Base-by-base conservation (phyloP, 805 yeast species). In the Candida caryicola region DNA sequence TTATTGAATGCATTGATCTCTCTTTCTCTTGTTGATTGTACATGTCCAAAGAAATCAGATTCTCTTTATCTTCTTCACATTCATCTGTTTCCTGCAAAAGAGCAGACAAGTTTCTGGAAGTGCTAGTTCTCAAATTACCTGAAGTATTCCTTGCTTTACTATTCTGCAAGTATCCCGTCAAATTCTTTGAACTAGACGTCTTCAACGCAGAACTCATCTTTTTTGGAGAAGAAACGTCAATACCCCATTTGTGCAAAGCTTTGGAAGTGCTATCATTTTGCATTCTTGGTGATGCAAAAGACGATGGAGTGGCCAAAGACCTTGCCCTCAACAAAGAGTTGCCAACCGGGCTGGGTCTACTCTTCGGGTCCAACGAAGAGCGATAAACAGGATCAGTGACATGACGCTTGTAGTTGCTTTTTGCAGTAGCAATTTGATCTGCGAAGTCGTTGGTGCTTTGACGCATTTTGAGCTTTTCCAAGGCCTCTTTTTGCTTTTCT, bases 301-400 rank as follows among this genome's bases (percentile, higher is more conserved):
- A 49, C 6, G 59, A 40, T 14, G 62, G 60, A 6, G 62, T 34
- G 3, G 60, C 60, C 18, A 67, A 50, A 1, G 71, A 56, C 39
- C 59, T 60, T 4, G 73, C 73, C 31, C 73, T 44, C 23, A 66
- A 50, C 28, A 67, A 36, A 44, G 69, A 55, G 16, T 52, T 55
- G 17, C 33, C 43, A 21, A 21, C 10, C 10, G 25, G 25, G 6
- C 50, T 51, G 6, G 49, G n/a, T 14, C 23, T 23, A 10, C 28
- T 31, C 38, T 59, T 55, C n/a, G 74, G 74, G 45, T 69, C 74
- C 29, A 69, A 55, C 3, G 71, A 62, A 1, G 59, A 41, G 5
- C 33, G 37, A 2, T 36, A 33, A 12, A 40, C 32, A 9, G 64
- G 62, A 30, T 56, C 66, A 7, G 68, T 57, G 2, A 52, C 56